These are phyloP conservation scores for Artomyces pyxidatus DNA, from an alignment of 768 basidiomycete species.

Conservation along the genomic window DNA sequence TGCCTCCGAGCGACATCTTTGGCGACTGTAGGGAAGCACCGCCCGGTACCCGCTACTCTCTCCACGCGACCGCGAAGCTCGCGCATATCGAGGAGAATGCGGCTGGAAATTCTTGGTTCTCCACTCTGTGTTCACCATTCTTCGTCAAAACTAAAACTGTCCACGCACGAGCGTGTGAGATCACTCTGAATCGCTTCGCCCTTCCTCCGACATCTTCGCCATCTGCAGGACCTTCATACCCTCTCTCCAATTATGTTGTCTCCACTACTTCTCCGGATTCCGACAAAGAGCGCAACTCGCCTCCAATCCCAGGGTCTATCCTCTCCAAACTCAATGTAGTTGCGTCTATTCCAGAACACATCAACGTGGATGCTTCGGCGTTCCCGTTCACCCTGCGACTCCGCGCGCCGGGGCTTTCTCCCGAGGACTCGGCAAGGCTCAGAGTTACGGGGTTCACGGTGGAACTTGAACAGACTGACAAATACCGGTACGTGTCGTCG, in stretches of 20 bases:
- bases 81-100: constrained; percentile 35
- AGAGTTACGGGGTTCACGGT: constrained; percentile 48
- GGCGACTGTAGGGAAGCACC: constrained; percentile 33
- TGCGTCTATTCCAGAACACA: constrained; percentile 50
- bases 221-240: constrained; percentile 26
- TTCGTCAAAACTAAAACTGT: constrained; percentile 35
- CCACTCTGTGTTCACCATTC: constrained; percentile 49
- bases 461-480: constrained; percentile 57
- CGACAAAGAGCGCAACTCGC: constrained; percentile 12
- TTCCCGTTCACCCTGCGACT: constrained; percentile 55
- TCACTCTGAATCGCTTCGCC: constrained; percentile 49
- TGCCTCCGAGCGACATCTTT: constrained; percentile 49
- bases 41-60: constrained; percentile 53
- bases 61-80: constrained; percentile 62
- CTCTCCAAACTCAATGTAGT: constrained; percentile 58
- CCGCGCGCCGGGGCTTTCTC: constrained; percentile 43
- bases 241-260: constrained; percentile 28
- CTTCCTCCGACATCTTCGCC: constrained; percentile 27
- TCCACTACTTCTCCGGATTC: constrained; percentile 9
- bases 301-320: constrained; percentile 41
- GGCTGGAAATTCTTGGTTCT: constrained; percentile 34
- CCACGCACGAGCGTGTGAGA: constrained; percentile 30
- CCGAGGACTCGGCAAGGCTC: constrained; percentile 43
- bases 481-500: constrained; percentile 44
- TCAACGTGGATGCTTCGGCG: constrained; percentile 36